phyloP scores from a whole-genome alignment of 805 yeast genomes.

The Nakazawaea populi region DNA sequence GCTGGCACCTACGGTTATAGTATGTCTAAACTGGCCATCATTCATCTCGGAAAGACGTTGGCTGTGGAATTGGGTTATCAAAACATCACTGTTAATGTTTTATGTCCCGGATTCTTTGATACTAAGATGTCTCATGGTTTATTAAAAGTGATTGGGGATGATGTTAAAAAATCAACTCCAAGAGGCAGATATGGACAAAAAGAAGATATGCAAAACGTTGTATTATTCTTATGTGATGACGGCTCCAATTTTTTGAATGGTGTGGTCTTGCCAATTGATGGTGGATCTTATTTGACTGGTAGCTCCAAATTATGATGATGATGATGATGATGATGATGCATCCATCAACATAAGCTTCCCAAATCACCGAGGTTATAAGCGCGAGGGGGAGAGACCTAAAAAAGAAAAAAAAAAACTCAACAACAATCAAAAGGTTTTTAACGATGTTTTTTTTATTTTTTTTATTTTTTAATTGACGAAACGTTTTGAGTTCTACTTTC shows the following conservation, averaged over 20 bases:
- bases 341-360: too few species aligned
- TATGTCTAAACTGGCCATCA: conserved; percentile 72
- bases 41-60: conserved; percentile 57
- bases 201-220: conserved; percentile 51
- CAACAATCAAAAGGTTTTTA: too few species aligned
- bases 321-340: neutral
- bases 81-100: conserved; percentile 60
- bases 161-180: conserved; percentile 47
- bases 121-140: conserved; percentile 69
- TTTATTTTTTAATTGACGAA: too few species aligned
- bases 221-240: conserved; percentile 50
- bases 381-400: too few species aligned
- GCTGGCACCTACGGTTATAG: conserved; percentile 65
- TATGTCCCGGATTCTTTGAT: conserved; percentile 78
- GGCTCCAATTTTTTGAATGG: conserved; percentile 64
- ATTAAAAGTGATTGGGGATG: conserved; percentile 43
- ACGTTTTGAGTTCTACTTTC: too few species aligned
- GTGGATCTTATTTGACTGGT: conserved; percentile 51
- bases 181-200: conserved; percentile 56
- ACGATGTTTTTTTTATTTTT: too few species aligned
- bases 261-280: conserved; percentile 62
- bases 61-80: conserved; percentile 63
- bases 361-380: too few species aligned
- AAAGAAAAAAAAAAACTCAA: too few species aligned
- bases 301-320: neutral